Conservation (phyloP, 441 rosid genomes). For the Melastoma candidum region DNA sequence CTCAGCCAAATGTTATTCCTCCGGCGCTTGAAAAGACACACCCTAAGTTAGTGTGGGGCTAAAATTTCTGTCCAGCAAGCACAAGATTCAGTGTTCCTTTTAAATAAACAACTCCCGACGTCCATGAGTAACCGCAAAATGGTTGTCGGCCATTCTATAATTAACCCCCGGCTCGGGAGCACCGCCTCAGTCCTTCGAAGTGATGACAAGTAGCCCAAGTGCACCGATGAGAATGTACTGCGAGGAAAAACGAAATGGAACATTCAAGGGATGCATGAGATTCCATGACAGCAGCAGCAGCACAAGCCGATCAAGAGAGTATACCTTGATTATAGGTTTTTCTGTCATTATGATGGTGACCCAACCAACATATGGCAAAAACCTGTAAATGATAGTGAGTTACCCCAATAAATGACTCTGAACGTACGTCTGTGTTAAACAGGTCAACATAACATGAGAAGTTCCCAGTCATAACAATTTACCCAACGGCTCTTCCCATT, state of each 20-base stretch:
- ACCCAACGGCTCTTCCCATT: slow-evolving; percentile 97
- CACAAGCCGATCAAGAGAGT: background rate
- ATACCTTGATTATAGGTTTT: slow-evolving; percentile 85
- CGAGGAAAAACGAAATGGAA: slow-evolving; percentile 7
- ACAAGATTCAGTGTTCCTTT: no score
- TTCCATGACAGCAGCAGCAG: slow-evolving; percentile 2
- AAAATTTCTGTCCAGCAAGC: no score
- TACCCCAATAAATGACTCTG: background rate
- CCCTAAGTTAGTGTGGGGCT: no score
- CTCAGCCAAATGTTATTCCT: no score
- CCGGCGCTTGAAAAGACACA: no score
- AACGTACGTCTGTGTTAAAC: no score
- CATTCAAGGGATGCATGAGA: background rate
- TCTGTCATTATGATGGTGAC: slow-evolving; percentile 90
- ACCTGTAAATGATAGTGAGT: slow-evolving; percentile 30
- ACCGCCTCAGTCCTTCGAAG: slow-evolving; percentile 48
- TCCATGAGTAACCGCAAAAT: no score
- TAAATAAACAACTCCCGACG: no score
- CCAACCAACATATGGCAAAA: slow-evolving; percentile 92
- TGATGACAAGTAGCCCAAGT: slow-evolving; percentile 63
- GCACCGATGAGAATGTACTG: slow-evolving; percentile 83
- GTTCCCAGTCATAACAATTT: slow-evolving; percentile 11
- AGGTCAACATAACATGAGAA: background rate
- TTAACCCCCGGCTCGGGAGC: no score
- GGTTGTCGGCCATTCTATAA: no score